Base-by-base conservation (phyloP, 441 rosid genomes). In the Melastoma candidum region DNA sequence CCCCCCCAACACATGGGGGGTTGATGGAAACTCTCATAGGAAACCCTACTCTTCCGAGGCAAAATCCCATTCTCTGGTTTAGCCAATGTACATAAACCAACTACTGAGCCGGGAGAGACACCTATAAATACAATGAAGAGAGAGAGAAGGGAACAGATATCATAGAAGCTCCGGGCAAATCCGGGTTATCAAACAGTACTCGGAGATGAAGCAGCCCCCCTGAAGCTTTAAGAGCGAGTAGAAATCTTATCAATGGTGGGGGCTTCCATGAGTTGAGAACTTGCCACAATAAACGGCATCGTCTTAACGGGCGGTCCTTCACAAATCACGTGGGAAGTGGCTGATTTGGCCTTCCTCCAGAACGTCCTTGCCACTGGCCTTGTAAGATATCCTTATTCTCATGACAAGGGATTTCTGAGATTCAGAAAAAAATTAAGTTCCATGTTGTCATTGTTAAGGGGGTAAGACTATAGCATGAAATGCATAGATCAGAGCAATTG, bases 311-410 rank as follows among this genome's bases (percentile, higher is more conserved):
- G 52, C 59, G 51, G 58, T 51, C 61, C 64, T 36, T 89, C 79
- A 90, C 63, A 94, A 78, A 46, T 65, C 85, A 2, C 63, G 82
- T 56, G 99, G 99, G 75, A 94, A 89, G 63, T 80, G 82, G 78
- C 51, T 87, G 74, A 94, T 71, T 64, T 94, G 97, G 47, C 96
- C 97, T 80, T 81, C 87, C 79, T 94, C 99, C 73, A 89, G 63
- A 55, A 74, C 68, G 71, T 83, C 93, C 67, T 83, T 80, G 63
- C 66, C 71, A 60, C 85, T 78, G 72, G 73, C 47, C 73, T 89
- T 89, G 80, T 87, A 94, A 29, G 87, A 80, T 62, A 90, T 83
- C 88, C 94, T 85, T 67, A 78, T 66, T 44, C 97, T 94, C 97
- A 94, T 90, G 66, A 94, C 83, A 56, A 90, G 88, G 32, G 89